Conservation (phyloP, 78 protist genomes). For the Dictyostelium capitatum region DNA sequence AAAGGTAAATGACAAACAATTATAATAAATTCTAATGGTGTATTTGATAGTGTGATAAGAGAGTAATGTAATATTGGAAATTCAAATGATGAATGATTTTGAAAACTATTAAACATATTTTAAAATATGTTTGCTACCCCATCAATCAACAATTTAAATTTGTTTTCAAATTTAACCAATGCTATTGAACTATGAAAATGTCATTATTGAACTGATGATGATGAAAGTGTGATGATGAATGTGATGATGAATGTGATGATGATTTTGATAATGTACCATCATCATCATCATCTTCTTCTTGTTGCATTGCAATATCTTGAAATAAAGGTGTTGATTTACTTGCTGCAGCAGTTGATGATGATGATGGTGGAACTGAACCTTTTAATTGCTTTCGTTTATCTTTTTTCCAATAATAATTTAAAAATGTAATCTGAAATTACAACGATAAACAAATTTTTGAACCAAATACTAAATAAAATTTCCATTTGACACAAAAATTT, state of each 20-base stretch:
- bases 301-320: background rate
- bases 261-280: background rate
- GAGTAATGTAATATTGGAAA: conserved; percentile 51
- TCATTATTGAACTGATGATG: background rate
- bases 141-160: conserved; percentile 21
- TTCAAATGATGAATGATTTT: background rate
- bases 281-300: conserved; percentile 35
- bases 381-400: conserved; percentile 17
- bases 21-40: conserved; percentile 72
- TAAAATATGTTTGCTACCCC: conserved; percentile 11
- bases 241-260: background rate
- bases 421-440: conserved; percentile 64
- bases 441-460: conserved; percentile 32
- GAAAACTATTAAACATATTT: conserved; percentile 4
- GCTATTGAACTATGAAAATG: background rate
- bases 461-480: conserved; percentile 52
- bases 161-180: background rate
- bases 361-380: background rate
- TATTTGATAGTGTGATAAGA: conserved; percentile 10
- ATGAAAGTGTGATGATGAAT: background rate
- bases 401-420: conserved; percentile 4
- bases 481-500: conserved; percentile 83
- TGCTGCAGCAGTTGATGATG: background rate
- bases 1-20: conserved; percentile 76
- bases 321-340: background rate